A percentile compares a stretch with the other conserved stretches of the same genome.
Conservation (phyloP, 768 basidiomycete species). For the Lanmaoa rubissima region DNA sequence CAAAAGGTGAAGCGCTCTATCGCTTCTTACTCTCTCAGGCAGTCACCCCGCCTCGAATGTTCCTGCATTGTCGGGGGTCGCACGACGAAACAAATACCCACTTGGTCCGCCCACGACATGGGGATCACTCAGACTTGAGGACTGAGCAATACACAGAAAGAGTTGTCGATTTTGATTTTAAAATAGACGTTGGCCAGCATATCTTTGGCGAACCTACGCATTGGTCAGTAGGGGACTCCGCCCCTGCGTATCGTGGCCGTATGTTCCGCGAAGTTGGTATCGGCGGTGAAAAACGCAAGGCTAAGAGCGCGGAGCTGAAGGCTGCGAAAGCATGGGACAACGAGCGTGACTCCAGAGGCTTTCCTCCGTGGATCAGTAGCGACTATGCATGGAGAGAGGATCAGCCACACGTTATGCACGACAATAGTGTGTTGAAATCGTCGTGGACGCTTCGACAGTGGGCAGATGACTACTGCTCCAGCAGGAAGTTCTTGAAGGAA, state of each 20-base stretch:
- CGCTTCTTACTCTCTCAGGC: constrained; percentile 68
- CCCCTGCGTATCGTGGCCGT: constrained; percentile 62
- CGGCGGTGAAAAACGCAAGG: constrained; percentile 36
- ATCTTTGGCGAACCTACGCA: constrained; percentile 43
- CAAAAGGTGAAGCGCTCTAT: constrained; percentile 65
- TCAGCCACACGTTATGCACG: constrained; percentile 26
- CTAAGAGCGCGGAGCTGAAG: constrained; percentile 43
- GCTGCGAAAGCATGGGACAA: constrained; percentile 43
- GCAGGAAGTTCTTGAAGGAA: constrained; percentile 70
- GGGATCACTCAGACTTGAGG: constrained; percentile 34
- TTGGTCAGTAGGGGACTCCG: constrained; percentile 61
- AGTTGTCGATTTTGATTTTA: constrained; percentile 69
- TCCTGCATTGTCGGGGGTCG: constrained; percentile 50
- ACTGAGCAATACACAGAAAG: constrained; percentile 57
- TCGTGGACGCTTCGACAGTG: constrained; percentile 68
- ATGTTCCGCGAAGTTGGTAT: constrained; percentile 58
- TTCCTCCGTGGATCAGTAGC: constrained; percentile 48
- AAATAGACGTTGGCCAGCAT: constrained; percentile 49
- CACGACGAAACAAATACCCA: constrained; percentile 55
- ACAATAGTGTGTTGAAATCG: constrained; percentile 40
- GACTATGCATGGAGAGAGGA: constrained; percentile 33
- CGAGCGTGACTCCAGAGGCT: constrained; percentile 46
- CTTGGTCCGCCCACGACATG: constrained; percentile 37
- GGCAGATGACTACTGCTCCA: constrained; percentile 81
- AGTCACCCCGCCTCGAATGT: constrained; percentile 41